Evolutionary conservation across 768 basidiomycete species (phyloP), one percentile per base, ranked within the genome.

Genomic region (Termitomyces sp.): DNA sequence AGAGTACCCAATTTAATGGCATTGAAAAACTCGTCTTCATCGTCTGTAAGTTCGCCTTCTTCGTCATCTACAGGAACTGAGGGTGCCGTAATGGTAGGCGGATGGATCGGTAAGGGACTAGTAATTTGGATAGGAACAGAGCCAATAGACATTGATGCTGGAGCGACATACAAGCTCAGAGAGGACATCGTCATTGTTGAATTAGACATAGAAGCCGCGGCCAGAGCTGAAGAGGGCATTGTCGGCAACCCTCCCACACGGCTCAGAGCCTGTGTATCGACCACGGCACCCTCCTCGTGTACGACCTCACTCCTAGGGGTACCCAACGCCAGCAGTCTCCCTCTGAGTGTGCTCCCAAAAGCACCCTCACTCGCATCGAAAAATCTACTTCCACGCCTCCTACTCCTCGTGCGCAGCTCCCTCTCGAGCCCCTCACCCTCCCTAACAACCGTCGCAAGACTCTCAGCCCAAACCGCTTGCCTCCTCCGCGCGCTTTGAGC

Each of bases 1-100:
- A 95, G 73, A 44, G 78, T 85, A 49, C 89, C 88, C 16, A 85
- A 72, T 68, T 98, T 95, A 66, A 98, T 95, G 33, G 96, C 95
- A 69, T 98, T 95, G 69, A 96, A 98, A 73, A 98, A 98, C 72
- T 98, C 95, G 72, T 98, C 95, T 67, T 95, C 90, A 45, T 92
- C 90, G 66, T 91, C 90, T 1, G 88, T 89, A 11, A 77, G 78
- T 15, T 72, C 72, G 4, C 72, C 71, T 16, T 66, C 60, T 11
- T 60, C 65, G 55, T 55, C 58, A 61, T 69, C 66, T 61, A 54
- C 68, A 33, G 20, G 6, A 11, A 41, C 18, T 4, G 13, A 5
- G 20, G 34, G 11, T 2, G 34, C n/a, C n/a, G 49, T 42, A 11
- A 44, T 36, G 1, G 36, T 30, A 31, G 53, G 30, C 4, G 46